Percentiles rank a stretch among this genome's conserved stretches.
Evolutionary conservation across 768 basidiomycete species (phyloP).

Genomic region (Solioccasus polychromus): DNA sequence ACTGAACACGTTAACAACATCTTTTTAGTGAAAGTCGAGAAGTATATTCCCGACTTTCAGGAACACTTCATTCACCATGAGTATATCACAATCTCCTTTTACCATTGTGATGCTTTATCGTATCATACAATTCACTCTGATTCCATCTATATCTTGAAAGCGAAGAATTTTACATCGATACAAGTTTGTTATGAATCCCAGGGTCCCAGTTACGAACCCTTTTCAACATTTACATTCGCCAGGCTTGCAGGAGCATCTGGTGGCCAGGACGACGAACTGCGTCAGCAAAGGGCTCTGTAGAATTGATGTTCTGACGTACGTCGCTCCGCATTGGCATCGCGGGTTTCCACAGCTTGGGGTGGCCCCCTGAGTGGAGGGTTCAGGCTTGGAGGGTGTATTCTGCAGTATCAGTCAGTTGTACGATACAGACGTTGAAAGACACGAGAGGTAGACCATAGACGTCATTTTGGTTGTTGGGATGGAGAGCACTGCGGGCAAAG

Average conservation of each 20-base stretch:
- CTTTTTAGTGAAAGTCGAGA: too few species aligned
- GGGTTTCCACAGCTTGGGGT: slow-evolving; percentile 19
- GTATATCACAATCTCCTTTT: too few species aligned
- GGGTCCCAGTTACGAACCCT: too few species aligned
- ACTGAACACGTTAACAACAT: too few species aligned
- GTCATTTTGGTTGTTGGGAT: too few species aligned
- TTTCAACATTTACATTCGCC: slow-evolving; percentile 16
- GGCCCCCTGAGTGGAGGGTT: neutral
- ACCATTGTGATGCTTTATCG: too few species aligned
- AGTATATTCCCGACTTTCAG: too few species aligned
- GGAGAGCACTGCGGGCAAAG: too few species aligned
- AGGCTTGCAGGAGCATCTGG: slow-evolving; percentile 13
- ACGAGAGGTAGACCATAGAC: neutral
- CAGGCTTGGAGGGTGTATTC: slow-evolving; percentile 5
- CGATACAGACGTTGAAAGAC: neutral
- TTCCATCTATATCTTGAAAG: too few species aligned
- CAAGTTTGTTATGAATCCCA: too few species aligned
- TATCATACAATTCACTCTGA: too few species aligned
- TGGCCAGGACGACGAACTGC: neutral
- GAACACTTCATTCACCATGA: too few species aligned
- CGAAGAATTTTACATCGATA: neutral
- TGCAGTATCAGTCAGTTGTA: neutral
- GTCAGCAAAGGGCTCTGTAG: neutral
- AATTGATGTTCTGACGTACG: slow-evolving; percentile 1
- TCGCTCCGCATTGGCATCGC: slow-evolving; percentile 14